These are phyloP conservation scores for Mariannaea elegans DNA, from an alignment of 2,329 filamentous ascomycete species.

Conservation along the genomic window DNA sequence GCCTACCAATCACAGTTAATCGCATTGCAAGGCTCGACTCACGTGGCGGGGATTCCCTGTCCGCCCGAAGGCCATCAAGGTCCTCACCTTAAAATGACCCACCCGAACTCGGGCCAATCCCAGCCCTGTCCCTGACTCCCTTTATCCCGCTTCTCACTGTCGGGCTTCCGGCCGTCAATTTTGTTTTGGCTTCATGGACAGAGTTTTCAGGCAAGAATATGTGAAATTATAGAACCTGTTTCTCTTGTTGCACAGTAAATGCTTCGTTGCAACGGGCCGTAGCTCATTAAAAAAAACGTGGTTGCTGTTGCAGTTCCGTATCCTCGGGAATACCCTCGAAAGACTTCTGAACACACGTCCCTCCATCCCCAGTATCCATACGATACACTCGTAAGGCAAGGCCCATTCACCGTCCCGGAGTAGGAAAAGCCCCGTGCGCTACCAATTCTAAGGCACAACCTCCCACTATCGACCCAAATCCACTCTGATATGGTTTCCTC, in stretches of 20 bases:
- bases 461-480: background rate
- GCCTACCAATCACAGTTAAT: background rate
- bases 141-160: constrained; percentile 12
- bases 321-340: constrained; percentile 8
- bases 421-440: constrained; percentile 14
- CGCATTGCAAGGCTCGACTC: background rate
- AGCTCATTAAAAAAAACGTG: background rate
- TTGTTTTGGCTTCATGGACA: background rate
- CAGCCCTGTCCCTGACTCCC: constrained; percentile 4
- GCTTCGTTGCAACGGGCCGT: background rate
- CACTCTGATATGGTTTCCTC: background rate
- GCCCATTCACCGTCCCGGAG: constrained; percentile 18
- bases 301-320: background rate
- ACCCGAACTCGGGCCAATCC: constrained; percentile 20
- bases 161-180: background rate
- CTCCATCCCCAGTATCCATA: background rate
- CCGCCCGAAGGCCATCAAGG: constrained; percentile 38
- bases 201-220: background rate
- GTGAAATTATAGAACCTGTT: background rate
- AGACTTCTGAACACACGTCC: background rate
- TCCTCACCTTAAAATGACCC: constrained; percentile 42
- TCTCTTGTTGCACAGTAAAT: too few species aligned
- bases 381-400: constrained; percentile 17
- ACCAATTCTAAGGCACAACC: background rate
- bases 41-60: constrained; percentile 7